Evolutionary conservation across 140 eudicot species (phyloP), one percentile per base, ranked within the genome.

Genomic region (Cichorium intybus): DNA sequence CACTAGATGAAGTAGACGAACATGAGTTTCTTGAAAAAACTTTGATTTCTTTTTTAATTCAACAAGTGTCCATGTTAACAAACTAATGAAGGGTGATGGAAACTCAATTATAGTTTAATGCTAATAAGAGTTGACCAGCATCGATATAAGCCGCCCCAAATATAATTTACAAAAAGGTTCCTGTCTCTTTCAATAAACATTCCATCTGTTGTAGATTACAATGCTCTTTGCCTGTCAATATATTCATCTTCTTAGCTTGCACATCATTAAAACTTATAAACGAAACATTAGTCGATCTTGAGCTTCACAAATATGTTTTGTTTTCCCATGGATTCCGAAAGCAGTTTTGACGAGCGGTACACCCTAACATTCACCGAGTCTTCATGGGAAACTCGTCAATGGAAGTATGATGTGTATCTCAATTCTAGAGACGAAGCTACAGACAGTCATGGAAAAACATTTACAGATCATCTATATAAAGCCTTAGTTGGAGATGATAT

Each of bases 381-480:
- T 47, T 46, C 69, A 46, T 63, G 69, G 69, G 21, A 47, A 63
- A 46, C 57, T 47, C 69, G 28, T 17, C 18, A 63, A 51, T 47
- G 57, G 57, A 63, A 63, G 56, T 63, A 63, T 63, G 69, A 46
- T 16, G 56, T 63, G 57, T 63, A 63, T 63, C 45, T 63, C 7
- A 63, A 46, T 35, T 61, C 67, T 6, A 15, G 9, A 61, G 8
- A 39, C 24, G 67, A 41, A 39, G 11, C 4, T n/a, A 14, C n/a
- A 60, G n/a, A 48, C 51, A 45, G 41, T 27, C 69, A 62, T 26
- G 69, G 56, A 62, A 41, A 55, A 68, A 56, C 56, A 10, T 55
- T 56, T 11, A 56, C 65, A 3, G 28, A 68, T 41, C 65, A 9
- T 56, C 63, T 24, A 7, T 61, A 71, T 46, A 23, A 29, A 60